A percentile compares a stretch with the other conserved stretches of the same genome.
phyloP scores from a whole-genome alignment of 1,139 yeast genomes.

The Debaryomyces singareniensis region DNA sequence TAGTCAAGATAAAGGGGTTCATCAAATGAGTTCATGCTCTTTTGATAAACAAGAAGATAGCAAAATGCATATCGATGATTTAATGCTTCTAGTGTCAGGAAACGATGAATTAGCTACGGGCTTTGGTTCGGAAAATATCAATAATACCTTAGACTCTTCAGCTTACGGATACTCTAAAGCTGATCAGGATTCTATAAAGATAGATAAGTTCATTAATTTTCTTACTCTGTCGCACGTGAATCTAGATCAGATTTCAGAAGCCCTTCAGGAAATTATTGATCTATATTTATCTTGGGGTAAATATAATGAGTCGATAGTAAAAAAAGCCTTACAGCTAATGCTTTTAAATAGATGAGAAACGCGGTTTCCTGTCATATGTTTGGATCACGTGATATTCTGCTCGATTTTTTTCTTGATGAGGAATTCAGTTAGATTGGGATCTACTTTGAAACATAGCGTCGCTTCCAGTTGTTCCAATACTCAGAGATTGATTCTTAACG shows the following conservation, averaged over 20 bases:
- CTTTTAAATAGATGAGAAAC: slow-evolving; percentile 21
- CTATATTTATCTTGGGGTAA: slow-evolving; percentile 80
- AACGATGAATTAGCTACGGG: neutral
- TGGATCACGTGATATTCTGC: too few relatives aligned
- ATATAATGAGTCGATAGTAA: slow-evolving; percentile 57
- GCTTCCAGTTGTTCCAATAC: neutral
- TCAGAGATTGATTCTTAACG: neutral
- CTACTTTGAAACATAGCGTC: too few relatives aligned
- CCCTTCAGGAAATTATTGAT: slow-evolving; percentile 74
- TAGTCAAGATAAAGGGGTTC: slow-evolving; percentile 3
- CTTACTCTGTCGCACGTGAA: slow-evolving; percentile 73
- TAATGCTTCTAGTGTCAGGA: slow-evolving; percentile 21
- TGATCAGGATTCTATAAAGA: slow-evolving; percentile 38
- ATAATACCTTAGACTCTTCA: neutral
- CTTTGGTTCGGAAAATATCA: neutral
- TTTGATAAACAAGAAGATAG: slow-evolving; percentile 1
- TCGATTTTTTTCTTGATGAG: too few relatives aligned
- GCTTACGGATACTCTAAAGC: slow-evolving; percentile 13
- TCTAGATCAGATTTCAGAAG: slow-evolving; percentile 68
- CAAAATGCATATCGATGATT: slow-evolving; percentile 33
- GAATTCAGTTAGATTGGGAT: too few relatives aligned
- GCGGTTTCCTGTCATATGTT: too few relatives aligned
- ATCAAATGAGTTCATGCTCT: slow-evolving; percentile 1
- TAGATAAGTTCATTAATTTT: slow-evolving; percentile 54
- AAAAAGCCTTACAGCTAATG: slow-evolving; percentile 38